Conservation (phyloP, 2,329 filamentous ascomycete genomes). For the Orbilia oligospora region DNA sequence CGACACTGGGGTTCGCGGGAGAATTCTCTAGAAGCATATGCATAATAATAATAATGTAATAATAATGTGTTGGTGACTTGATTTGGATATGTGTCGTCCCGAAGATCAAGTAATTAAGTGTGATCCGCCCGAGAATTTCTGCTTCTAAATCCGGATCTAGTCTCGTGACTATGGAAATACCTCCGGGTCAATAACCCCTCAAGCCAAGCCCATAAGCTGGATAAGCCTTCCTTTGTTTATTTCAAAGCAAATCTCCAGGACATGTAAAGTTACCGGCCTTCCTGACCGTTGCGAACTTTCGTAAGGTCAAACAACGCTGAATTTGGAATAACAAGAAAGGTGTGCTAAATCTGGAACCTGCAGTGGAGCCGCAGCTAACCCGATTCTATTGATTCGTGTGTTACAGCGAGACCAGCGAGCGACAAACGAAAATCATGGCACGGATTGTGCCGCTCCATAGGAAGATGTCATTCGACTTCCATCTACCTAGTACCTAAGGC, state of each 20-base stretch:
- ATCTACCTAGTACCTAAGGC: conserved; percentile 30
- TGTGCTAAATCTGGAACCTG: conserved; percentile 55
- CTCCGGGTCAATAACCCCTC: background rate
- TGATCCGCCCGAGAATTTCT: background rate
- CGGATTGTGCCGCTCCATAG: conserved; percentile 25
- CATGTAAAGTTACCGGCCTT: background rate
- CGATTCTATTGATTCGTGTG: conserved; percentile 37
- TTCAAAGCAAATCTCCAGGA: background rate
- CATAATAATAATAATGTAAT: background rate
- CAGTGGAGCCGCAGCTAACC: conserved; percentile 53
- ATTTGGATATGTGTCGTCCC: no score
- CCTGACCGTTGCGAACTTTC: background rate
- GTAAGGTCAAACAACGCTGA: conserved; percentile 18
- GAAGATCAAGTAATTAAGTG: no score
- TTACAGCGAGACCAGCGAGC: conserved; percentile 21
- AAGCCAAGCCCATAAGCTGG: background rate
- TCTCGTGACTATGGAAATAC: background rate
- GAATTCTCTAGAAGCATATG: background rate
- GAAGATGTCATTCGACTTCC: conserved; percentile 18
- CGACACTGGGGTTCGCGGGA: background rate
- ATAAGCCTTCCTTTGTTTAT: background rate
- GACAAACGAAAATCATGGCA: conserved; percentile 21
- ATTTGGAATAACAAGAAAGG: conserved; percentile 54
- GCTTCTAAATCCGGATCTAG: background rate
- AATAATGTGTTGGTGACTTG: background rate